Evolutionary conservation across 202 grass and related monocot genomes (phyloP), one percentile per base, ranked within the genome.

Genomic region (Bolboschoenoplectus hybrid): DNA sequence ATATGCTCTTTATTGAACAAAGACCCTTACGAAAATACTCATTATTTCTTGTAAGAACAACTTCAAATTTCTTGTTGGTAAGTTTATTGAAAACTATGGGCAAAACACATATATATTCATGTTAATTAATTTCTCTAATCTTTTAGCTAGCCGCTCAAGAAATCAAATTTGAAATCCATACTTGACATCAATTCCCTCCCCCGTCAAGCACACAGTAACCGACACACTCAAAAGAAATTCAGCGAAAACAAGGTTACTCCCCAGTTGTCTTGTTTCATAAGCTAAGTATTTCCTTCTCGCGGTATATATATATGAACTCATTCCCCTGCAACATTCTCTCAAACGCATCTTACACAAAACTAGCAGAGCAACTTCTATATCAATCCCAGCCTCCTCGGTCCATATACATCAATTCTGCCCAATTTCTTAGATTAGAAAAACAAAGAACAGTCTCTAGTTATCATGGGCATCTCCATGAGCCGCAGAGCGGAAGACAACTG

Each of bases 261-360:
- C 38, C 19, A 45, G 38, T 65, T 71, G 3, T 40, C 82, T 84
- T 57, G 82, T 84, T 53, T 84, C 65, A 84, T 7, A 84, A 84
- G 82, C 63, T 7, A 69, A 70, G 45, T 74, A 51, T 74, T 51
- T 74, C 45, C 2, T 71, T 36, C 50, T 56, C 17, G 45, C 14
- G 7, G 47, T 26, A 26, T 26, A 5, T 84, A 84, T 84, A 84
- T 71, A 84, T 71, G 64, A 12, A 55, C 16, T 53, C 45, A 74
- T 20, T 51, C 52, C 14, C 46, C 41, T 57, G 20, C 34, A 39
- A 58, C 16, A 84, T 19, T 70, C 46, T 82, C 60, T 83, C 7
- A 57, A 26, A 84, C 87, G 84, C 89, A 68, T 86, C 88, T 75
- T 83, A 76, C 82, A 13, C 56, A 74, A 71, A 76, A 16, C 74